phyloP scores from a whole-genome alignment of 768 basidiomycete species.

The Tulasnella sp. region DNA sequence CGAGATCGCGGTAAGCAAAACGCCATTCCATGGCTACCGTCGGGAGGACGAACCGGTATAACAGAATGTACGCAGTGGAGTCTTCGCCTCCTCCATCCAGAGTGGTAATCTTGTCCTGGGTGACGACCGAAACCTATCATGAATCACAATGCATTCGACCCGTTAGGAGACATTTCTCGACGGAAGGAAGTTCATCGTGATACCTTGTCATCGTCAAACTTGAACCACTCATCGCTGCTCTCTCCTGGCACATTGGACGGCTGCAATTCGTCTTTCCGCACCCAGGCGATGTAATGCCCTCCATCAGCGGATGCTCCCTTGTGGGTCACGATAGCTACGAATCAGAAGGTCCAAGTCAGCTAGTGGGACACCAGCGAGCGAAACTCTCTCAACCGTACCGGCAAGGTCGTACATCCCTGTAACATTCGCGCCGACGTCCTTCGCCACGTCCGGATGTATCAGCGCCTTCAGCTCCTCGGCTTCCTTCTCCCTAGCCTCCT shows the following conservation, averaged over 20 bases:
- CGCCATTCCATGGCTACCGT: neutral
- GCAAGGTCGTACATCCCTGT: conserved; percentile 88
- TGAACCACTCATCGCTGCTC: conserved; percentile 59
- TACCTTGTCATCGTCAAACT: conserved; percentile 97
- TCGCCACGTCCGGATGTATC: conserved; percentile 58
- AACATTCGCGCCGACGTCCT: conserved; percentile 67
- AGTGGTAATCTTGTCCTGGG: conserved; percentile 73
- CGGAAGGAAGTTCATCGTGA: neutral
- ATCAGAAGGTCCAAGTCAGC: conserved; percentile 24
- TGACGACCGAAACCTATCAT: conserved; percentile 58
- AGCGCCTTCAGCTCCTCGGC: conserved; percentile 59
- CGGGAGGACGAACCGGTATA: conserved; percentile 55
- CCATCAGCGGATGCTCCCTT: conserved; percentile 94
- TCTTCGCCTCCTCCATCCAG: conserved; percentile 94
- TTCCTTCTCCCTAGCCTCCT: conserved; percentile 61
- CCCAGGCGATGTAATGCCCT: conserved; percentile 93
- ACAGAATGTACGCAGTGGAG: conserved; percentile 80
- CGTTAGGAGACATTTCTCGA: neutral
- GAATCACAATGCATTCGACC: too few species aligned
- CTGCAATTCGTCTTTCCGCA: conserved; percentile 53
- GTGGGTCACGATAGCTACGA: conserved; percentile 85
- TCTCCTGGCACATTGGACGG: neutral
- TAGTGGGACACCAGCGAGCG: neutral
- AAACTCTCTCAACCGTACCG: conserved; percentile 49
- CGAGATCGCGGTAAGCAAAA: neutral